phyloP scores from a whole-genome alignment of 257 asterid genomes.

The Misopates orontium region DNA sequence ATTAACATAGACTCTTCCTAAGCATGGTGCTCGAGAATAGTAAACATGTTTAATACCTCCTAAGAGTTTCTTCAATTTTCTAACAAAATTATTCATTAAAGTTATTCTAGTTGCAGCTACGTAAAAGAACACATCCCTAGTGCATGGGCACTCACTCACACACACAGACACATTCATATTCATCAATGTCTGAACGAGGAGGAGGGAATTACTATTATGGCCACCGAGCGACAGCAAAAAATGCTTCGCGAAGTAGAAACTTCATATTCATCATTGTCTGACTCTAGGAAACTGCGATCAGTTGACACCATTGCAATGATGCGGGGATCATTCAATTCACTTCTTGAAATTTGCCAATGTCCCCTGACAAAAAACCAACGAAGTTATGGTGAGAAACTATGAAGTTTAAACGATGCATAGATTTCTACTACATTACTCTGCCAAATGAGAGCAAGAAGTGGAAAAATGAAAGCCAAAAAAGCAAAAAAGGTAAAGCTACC shows the following conservation, averaged over 20 bases:
- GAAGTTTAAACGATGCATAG: constrained; percentile 9
- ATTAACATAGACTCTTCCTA: no score
- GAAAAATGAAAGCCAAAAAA: no score
- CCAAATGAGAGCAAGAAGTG: background rate
- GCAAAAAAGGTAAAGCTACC: constrained; percentile 41
- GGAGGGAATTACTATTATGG: constrained; percentile 61
- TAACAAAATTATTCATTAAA: background rate
- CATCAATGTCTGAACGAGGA: constrained; percentile 16
- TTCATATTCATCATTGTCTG: constrained; percentile 56
- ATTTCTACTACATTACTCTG: background rate
- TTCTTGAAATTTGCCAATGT: constrained; percentile 84
- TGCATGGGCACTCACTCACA: no score
- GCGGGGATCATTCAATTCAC: constrained; percentile 69
- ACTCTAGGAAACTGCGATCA: constrained; percentile 50
- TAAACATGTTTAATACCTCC: no score
- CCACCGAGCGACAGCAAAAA: constrained; percentile 73
- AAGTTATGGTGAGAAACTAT: constrained; percentile 8
- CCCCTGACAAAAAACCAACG: constrained; percentile 51
- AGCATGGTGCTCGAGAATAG: no score
- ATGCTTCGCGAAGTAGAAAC: constrained; percentile 69
- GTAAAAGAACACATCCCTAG: background rate
- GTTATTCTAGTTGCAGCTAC: background rate
- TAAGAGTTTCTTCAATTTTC: background rate
- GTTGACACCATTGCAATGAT: constrained; percentile 78
- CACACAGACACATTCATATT: no score